Conservation (phyloP, 2,329 filamentous ascomycete species). For the Aspergillus ruber region DNA sequence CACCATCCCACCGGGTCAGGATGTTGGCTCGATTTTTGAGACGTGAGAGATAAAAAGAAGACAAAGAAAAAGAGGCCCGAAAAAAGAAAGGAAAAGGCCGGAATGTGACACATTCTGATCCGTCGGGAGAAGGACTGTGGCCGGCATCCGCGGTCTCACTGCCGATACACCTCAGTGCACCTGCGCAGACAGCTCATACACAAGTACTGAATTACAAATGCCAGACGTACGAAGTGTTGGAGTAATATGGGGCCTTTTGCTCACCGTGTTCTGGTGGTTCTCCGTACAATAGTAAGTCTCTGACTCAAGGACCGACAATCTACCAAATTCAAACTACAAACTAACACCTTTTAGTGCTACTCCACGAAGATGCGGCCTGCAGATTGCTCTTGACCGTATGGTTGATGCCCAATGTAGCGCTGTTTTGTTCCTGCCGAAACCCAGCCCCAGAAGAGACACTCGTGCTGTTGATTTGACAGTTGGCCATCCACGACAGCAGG, state of each 20-base stretch:
- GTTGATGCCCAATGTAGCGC: neutral
- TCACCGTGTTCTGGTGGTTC: too few relatives aligned
- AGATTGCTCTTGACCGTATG: neutral
- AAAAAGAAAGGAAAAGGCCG: neutral
- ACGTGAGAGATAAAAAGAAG: neutral
- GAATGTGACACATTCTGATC: neutral
- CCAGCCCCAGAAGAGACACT: neutral
- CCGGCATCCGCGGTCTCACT: neutral
- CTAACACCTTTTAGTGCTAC: neutral
- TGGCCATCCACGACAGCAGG: neutral
- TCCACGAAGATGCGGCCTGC: neutral
- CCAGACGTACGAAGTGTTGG: too few relatives aligned
- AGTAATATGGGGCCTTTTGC: too few relatives aligned
- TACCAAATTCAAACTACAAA: neutral
- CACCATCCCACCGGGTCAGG: neutral
- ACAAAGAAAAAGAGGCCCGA: neutral
- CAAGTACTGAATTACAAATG: neutral
- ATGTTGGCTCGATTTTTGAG: neutral
- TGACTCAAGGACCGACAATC: too few relatives aligned
- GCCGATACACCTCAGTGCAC: neutral
- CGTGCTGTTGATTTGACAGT: neutral
- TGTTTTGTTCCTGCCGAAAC: neutral
- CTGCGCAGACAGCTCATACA: neutral
- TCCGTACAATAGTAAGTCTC: too few relatives aligned
- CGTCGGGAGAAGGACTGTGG: neutral